These are phyloP conservation scores for Saxophila tyrrhenica DNA, from an alignment of 495 filamentous ascomycete species.

Conservation along the genomic window DNA sequence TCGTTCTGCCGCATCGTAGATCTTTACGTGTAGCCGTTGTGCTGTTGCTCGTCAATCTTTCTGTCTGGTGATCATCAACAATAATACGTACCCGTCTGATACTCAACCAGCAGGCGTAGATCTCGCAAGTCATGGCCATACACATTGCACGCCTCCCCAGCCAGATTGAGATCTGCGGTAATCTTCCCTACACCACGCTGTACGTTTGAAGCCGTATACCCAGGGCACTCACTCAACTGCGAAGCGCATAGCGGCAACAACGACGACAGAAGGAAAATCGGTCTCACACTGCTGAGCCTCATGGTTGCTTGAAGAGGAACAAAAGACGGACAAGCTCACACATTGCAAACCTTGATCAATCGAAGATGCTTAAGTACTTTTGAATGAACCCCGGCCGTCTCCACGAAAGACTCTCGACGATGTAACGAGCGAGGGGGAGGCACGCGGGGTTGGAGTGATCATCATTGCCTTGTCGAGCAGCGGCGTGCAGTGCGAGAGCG, in stretches of 20 bases:
- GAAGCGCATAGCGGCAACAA: neutral
- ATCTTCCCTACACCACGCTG: conserved; percentile 1
- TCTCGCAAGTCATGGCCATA: conserved; percentile 19
- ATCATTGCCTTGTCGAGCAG: neutral
- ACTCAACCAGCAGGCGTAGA: conserved; percentile 17
- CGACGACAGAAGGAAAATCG: neutral
- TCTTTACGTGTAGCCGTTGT: conserved; percentile 68
- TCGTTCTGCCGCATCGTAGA: conserved; percentile 60
- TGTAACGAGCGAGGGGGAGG: neutral
- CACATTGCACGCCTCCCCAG: conserved; percentile 17
- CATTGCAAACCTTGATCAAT: neutral
- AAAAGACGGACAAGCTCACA: neutral
- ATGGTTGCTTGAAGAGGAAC: neutral
- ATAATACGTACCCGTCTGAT: conserved; percentile 8
- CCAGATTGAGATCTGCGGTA: conserved; percentile 19
- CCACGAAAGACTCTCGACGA: neutral
- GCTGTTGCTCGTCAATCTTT: conserved; percentile 3
- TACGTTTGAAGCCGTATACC: conserved; percentile 22
- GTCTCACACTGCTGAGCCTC: neutral
- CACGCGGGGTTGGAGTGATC: neutral
- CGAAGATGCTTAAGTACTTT: neutral
- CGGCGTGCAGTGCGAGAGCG: neutral
- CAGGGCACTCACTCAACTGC: conserved; percentile 11
- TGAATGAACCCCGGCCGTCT: too few species aligned
- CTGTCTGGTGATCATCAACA: neutral